Evolutionary conservation across 306 rosid species (phyloP).

Genomic region (Quercus ilex): DNA sequence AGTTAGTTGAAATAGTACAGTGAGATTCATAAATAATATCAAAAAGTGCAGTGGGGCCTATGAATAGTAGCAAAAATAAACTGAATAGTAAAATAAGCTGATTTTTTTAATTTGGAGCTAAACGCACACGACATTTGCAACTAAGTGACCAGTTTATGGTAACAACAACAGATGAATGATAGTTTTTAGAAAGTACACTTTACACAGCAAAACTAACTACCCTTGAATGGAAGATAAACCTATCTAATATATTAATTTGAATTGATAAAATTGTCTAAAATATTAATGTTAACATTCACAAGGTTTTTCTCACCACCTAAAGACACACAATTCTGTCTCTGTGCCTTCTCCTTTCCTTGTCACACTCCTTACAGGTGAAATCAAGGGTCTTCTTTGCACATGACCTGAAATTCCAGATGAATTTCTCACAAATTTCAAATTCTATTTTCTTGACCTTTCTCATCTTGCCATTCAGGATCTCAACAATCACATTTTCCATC

Average conservation of each 20-base stretch:
- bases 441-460: not conserved
- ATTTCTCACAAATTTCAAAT: too few species aligned
- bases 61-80: too few species aligned
- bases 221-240: not conserved
- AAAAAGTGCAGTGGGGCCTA: too few species aligned
- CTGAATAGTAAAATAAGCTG: too few species aligned
- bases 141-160: slow-evolving; percentile 1
- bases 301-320: not conserved
- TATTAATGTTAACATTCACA: not conserved
- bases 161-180: not conserved
- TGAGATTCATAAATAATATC: fast-evolving
- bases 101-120: too few species aligned
- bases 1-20: too few species aligned
- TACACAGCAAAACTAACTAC: not conserved
- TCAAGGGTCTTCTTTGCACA: not conserved
- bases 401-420: not conserved
- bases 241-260: too few species aligned
- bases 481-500: not conserved
- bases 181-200: not conserved
- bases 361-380: not conserved
- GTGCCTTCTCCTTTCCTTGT: not conserved
- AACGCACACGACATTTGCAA: not conserved
- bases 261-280: not conserved
- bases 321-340: not conserved
- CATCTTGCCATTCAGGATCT: not conserved